These are phyloP conservation scores for Scheffersomyces stambukii DNA, from an alignment of 1,139 yeast species.

Conservation along the genomic window DNA sequence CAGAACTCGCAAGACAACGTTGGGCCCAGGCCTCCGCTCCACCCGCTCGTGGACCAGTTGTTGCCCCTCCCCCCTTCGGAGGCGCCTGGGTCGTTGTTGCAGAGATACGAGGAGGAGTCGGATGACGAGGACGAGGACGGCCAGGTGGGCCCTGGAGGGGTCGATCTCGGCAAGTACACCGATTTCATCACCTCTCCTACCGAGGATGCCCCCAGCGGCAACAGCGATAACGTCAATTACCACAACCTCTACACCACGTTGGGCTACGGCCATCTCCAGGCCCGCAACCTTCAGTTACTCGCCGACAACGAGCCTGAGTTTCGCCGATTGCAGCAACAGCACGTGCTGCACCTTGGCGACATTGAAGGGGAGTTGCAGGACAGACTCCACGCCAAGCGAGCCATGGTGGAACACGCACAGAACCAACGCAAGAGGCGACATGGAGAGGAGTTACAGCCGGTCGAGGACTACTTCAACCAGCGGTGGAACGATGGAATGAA, in stretches of 20 bases:
- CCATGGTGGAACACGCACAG: constrained; percentile 26
- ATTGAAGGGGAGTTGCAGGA: constrained; percentile 6
- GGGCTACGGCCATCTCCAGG: constrained; percentile 27
- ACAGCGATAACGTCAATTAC: constrained; percentile 10
- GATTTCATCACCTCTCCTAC: constrained; percentile 18
- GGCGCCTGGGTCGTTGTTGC: constrained; percentile 2
- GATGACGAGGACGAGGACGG: constrained; percentile 20
- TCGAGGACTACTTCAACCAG: constrained; percentile 27
- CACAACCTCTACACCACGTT: constrained; percentile 28
- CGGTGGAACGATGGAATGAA: constrained; percentile 40
- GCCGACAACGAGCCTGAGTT: constrained; percentile 18
- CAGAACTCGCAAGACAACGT: background rate
- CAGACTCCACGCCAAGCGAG: constrained; percentile 24
- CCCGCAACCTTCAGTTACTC: constrained; percentile 23
- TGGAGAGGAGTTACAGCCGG: constrained; percentile 29
- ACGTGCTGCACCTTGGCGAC: constrained; percentile 15
- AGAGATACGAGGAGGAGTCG: constrained; percentile 25
- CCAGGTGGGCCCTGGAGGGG: constrained; percentile 16
- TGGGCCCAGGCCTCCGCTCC: constrained; percentile 12
- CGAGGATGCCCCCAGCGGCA: constrained; percentile 5
- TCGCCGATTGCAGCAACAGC: constrained; percentile 14
- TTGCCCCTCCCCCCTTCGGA: constrained; percentile 17
- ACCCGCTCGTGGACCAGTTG: constrained; percentile 26
- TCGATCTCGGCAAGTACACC: constrained; percentile 29
- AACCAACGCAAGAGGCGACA: constrained; percentile 30